phyloP scores from a whole-genome alignment of 2,329 filamentous ascomycete genomes.

The Keithomyces neogunnii region DNA sequence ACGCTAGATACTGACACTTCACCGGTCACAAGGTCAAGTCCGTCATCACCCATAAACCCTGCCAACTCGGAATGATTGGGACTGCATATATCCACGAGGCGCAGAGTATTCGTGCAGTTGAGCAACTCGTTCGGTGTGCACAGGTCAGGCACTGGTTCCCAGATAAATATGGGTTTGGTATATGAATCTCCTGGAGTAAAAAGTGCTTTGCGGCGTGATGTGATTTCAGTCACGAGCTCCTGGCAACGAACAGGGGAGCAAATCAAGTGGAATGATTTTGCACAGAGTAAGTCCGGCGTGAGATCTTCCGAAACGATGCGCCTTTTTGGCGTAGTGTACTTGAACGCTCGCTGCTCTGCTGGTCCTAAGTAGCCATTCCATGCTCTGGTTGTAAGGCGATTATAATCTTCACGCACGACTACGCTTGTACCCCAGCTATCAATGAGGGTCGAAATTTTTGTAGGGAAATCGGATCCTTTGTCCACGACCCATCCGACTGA shows the following conservation, averaged over 20 bases:
- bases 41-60: conserved; percentile 64
- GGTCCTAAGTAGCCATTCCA: conserved; percentile 83
- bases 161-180: conserved; percentile 67
- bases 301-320: conserved; percentile 70
- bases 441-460: conserved; percentile 53
- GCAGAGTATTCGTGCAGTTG: conserved; percentile 55
- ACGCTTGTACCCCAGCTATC: conserved; percentile 68
- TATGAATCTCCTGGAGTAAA: conserved; percentile 22
- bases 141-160: conserved; percentile 90
- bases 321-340: conserved; percentile 79
- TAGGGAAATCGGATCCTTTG: conserved; percentile 78
- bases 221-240: conserved; percentile 64
- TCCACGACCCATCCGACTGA: conserved; percentile 88
- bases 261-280: conserved; percentile 79
- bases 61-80: conserved; percentile 90
- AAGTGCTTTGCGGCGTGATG: conserved; percentile 42
- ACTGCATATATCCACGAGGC: conserved; percentile 53
- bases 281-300: conserved; percentile 54
- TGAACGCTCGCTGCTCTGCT: conserved; percentile 66
- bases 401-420: conserved; percentile 55
- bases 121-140: conserved; percentile 64
- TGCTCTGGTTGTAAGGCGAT: conserved; percentile 73
- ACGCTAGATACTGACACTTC: conserved; percentile 42
- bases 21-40: conserved; percentile 45
- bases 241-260: conserved; percentile 73